phyloP scores from a whole-genome alignment of 139 green algal species.

The Chlamydomonas incerta region DNA sequence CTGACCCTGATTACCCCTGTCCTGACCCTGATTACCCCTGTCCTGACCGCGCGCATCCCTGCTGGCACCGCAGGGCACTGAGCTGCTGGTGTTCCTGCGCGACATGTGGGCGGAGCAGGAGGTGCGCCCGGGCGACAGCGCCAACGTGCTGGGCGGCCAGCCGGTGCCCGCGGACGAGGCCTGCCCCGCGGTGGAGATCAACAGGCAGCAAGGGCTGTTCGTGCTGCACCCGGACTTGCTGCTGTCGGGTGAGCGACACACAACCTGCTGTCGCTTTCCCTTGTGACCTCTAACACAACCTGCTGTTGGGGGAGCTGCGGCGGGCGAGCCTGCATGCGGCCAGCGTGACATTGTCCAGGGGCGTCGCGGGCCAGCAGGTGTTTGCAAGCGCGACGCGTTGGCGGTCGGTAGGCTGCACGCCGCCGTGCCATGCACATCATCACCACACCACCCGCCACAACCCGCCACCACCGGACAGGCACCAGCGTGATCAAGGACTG shows the following conservation, averaged over 20 bases:
- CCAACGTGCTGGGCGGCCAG: conserved; percentile 71
- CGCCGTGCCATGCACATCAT: no score
- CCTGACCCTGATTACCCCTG: neutral
- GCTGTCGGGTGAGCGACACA: conserved; percentile 66
- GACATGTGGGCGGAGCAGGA: conserved; percentile 68
- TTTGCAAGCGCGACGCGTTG: no score
- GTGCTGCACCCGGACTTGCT: conserved; percentile 86
- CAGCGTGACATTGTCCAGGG: no score
- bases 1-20: neutral
- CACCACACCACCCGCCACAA: no score
- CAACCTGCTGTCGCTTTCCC: conserved; percentile 60
- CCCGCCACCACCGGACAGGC: conserved; percentile 49
- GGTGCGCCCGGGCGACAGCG: conserved; percentile 63
- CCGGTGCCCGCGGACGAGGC: neutral
- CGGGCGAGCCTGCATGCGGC: neutral
- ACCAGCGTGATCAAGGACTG: conserved; percentile 77
- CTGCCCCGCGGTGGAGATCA: conserved; percentile 1
- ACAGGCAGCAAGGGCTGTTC: conserved; percentile 56
- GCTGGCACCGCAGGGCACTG: conserved; percentile 41
- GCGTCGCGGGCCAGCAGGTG: no score
- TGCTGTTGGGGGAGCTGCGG: no score
- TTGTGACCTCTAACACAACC: no score
- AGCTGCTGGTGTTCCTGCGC: conserved; percentile 66
- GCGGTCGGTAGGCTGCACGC: no score
- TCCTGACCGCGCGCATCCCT: no score